Evolutionary conservation across 78 protist species (phyloP), one percentile per base, ranked within the genome.

Genomic region (Diacronema lutheri): DNA sequence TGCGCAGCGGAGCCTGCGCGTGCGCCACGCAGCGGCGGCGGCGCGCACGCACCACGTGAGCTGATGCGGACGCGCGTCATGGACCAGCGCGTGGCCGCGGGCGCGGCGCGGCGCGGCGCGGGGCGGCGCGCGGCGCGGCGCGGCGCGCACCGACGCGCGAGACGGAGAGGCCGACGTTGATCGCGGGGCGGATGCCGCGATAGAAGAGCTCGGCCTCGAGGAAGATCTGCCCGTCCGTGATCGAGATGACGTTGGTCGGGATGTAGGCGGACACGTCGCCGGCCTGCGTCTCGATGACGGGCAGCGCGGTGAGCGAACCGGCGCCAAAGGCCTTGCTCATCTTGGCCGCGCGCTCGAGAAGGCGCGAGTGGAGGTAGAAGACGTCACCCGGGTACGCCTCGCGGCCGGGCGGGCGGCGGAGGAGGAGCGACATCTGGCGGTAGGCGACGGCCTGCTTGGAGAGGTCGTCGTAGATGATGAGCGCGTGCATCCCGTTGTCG

Each of bases 331-430:
- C 74, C 20, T 81, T 61, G 64, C 61, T 31, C 90, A 93, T 80
- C 91, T 87, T 93, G 85, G 93, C 90, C 12, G 95, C 92, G 62
- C 95, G 91, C 88, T 93, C 95, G 44, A 93, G 91, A 21, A 93
- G 91, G 41, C 95, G 93, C 50, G 92, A 87, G 92, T 93, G 95
- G 57, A 93, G 90, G 93, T 93, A 93, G 93, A 93, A 93, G 61
- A 93, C 95, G 85, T 93, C 95, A 46, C 95, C 95, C 68, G 95
- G 95, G 93, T 93, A 93, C 46, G 93, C 95, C 93, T 93, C 94
- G 56, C 94, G 91, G 64, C 94, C 94, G 60, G 90, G 90, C 40
- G 94, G 92, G 19, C 94, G 92, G 57, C 95, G 92, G 40, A 92
- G 90, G 37, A 92, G 91, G 55, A 92, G 88, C n/a, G 95, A 92